A percentile compares a stretch with the other conserved stretches of the same genome.
These are phyloP conservation scores for Tetracladium setigerum DNA, from an alignment of 495 filamentous ascomycete genomes.

Conservation along the genomic window DNA sequence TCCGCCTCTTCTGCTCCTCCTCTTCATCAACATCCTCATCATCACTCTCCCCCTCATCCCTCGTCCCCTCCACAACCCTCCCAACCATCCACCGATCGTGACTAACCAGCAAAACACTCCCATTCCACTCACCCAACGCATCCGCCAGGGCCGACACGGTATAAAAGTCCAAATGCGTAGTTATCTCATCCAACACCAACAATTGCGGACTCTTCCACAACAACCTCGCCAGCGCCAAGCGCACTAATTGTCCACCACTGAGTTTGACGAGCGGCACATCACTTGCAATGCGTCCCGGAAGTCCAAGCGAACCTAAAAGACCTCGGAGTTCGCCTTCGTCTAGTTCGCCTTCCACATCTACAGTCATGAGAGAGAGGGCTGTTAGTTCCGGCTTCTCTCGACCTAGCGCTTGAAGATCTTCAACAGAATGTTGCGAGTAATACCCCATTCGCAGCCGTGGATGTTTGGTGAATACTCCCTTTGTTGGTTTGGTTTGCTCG, in stretches of 20 bases:
- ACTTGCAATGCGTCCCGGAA: slow-evolving; percentile 56
- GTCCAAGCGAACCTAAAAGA: slow-evolving; percentile 54
- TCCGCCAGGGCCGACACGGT: slow-evolving; percentile 62
- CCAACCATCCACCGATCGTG: slow-evolving; percentile 74
- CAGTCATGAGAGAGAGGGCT: slow-evolving; percentile 48
- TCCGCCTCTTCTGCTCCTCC: slow-evolving; percentile 33
- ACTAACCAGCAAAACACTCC: slow-evolving; percentile 63
- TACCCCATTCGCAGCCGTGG: slow-evolving; percentile 60
- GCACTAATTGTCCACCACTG: slow-evolving; percentile 73
- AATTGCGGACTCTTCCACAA: slow-evolving; percentile 62
- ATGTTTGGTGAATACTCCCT: slow-evolving; percentile 53
- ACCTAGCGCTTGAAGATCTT: slow-evolving; percentile 48
- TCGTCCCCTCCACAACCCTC: slow-evolving; percentile 58
- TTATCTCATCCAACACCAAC: slow-evolving; percentile 75
- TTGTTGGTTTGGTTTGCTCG: slow-evolving; percentile 32
- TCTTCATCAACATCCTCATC: slow-evolving; percentile 32
- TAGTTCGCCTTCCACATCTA: slow-evolving; percentile 31
- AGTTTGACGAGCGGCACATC: slow-evolving; percentile 62
- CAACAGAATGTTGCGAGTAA: slow-evolving; percentile 72
- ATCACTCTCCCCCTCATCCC: slow-evolving; percentile 34
- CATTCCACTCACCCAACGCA: slow-evolving; percentile 57
- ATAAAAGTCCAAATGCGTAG: slow-evolving; percentile 77
- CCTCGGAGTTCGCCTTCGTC: slow-evolving; percentile 56
- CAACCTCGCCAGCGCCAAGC: slow-evolving; percentile 61
- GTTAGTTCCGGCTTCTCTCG: slow-evolving; percentile 43